Conservation (phyloP, 192 early-diverging fungal species). For the Anaeromyces robustus region DNA sequence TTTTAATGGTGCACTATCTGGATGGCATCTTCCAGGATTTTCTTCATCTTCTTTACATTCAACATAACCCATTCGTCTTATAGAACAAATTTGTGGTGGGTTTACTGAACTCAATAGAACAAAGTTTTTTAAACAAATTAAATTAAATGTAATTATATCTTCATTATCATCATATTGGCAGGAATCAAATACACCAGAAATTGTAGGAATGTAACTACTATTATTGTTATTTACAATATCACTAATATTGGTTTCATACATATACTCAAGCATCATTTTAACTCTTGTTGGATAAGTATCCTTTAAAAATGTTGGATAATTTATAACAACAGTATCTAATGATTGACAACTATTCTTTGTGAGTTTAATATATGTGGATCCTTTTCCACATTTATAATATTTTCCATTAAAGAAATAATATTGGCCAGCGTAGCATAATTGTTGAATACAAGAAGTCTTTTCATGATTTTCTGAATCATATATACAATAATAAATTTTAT, state of each 20-base stretch:
- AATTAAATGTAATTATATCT: neutral
- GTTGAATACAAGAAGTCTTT: neutral
- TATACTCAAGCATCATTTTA: neutral
- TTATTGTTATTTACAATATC: neutral
- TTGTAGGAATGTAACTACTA: neutral
- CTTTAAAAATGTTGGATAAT: neutral
- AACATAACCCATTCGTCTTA: neutral
- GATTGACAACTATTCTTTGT: neutral
- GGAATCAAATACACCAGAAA: neutral
- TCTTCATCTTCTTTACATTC: neutral
- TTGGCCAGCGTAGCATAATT: neutral
- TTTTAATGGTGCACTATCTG: neutral
- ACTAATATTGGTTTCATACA: neutral
- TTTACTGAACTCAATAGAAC: neutral
- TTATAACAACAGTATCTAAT: neutral
- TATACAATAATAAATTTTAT: neutral
- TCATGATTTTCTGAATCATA: neutral
- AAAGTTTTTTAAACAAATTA: neutral
- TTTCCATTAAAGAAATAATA: neutral
- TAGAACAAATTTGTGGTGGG: neutral
- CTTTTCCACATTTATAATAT: neutral
- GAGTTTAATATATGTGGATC: neutral
- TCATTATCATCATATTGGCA: neutral
- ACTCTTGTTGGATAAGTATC: neutral
- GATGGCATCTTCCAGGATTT: neutral